These are phyloP conservation scores for Thalassiosira hispida DNA, from an alignment of 352 stramenopile genomes.

Conservation along the genomic window DNA sequence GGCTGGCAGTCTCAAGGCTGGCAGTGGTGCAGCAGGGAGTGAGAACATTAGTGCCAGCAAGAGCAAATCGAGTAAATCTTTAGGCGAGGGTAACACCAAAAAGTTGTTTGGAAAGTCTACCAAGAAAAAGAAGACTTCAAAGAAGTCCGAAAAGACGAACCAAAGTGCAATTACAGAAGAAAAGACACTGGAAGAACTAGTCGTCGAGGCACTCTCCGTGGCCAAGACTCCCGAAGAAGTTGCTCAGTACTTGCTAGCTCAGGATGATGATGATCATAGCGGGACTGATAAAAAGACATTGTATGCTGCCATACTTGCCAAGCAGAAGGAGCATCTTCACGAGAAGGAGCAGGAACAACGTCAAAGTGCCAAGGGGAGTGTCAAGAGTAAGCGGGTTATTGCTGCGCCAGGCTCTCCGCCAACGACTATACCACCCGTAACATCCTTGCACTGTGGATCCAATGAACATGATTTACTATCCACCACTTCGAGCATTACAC, in stretches of 20 bases:
- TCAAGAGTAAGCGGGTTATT: no score
- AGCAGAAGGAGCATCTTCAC: neutral
- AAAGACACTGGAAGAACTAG: conserved; percentile 14
- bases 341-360: neutral
- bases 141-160: no score
- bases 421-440: conserved; percentile 7
- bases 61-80: no score
- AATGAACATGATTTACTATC: neutral
- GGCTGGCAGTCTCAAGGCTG: no score
- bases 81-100: no score
- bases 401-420: no score
- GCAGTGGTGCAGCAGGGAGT: no score
- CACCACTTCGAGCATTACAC: conserved; percentile 9
- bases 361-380: no score
- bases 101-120: no score
- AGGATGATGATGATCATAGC: neutral
- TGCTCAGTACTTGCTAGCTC: neutral
- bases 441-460: conserved; percentile 10
- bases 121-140: no score
- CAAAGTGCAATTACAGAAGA: no score
- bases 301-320: neutral
- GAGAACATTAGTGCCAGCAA: no score
- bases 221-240: conserved; percentile 6
- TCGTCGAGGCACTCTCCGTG: conserved; percentile 4
- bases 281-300: neutral